These are phyloP conservation scores for Penicillium sp. DNA, from an alignment of 2,329 filamentous ascomycete species.

Conservation along the genomic window DNA sequence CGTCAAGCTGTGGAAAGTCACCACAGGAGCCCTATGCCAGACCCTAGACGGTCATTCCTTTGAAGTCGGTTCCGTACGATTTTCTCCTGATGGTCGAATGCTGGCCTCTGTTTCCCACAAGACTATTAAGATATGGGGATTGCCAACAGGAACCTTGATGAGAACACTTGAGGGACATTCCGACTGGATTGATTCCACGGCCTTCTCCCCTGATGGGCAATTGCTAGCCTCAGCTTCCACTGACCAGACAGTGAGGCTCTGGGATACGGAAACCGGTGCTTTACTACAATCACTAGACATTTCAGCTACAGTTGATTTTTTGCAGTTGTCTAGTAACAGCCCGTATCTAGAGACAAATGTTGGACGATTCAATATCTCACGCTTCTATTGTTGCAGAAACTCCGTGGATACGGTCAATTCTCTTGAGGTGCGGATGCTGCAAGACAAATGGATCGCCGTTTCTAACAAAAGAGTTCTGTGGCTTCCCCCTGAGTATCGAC, in stretches of 20 bases:
- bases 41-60: not conserved
- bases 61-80: not conserved
- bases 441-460: not conserved
- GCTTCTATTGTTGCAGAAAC: not conserved
- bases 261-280: not conserved
- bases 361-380: not conserved
- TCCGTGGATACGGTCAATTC: no score
- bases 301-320: not conserved
- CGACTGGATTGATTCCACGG: no score
- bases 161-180: no score
- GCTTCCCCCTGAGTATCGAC: not conserved
- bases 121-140: no score
- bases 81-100: constrained; percentile 6
- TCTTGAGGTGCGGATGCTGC: no score
- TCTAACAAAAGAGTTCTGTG: not conserved
- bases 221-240: constrained; percentile 3
- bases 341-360: no score
- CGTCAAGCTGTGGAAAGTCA: constrained; percentile 12
- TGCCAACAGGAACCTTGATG: no score
- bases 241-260: not conserved
- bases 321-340: no score
- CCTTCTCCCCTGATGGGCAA: no score
- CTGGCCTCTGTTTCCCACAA: no score
- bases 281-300: not conserved
- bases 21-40: constrained; percentile 9